These are phyloP conservation scores for Leccinum solheimii DNA, from an alignment of 1,284 basidiomycete species.

Conservation along the genomic window DNA sequence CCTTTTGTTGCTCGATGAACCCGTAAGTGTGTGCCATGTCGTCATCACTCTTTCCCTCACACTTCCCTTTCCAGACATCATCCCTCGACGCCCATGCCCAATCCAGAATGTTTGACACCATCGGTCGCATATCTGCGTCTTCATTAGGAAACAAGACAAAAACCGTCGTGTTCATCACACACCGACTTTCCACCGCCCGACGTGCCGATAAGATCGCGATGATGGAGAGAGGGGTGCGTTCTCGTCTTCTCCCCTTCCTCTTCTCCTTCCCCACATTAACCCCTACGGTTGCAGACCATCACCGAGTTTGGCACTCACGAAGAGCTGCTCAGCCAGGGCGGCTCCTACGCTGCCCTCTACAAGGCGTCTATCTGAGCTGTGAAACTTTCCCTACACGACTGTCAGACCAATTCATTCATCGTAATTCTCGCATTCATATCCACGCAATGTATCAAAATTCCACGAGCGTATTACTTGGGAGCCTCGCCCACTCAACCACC, in stretches of 20 bases:
- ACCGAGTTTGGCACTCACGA: constrained; percentile 79
- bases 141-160: constrained; percentile 57
- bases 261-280: constrained; percentile 19
- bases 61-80: constrained; percentile 55
- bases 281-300: constrained; percentile 53
- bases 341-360: constrained; percentile 71
- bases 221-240: constrained; percentile 75
- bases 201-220: constrained; percentile 82
- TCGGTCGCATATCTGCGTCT: constrained; percentile 59
- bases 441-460: constrained; percentile 30
- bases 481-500: constrained; percentile 22
- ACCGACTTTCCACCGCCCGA: constrained; percentile 76
- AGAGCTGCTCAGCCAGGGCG: constrained; percentile 62
- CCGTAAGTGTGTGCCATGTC: constrained; percentile 45
- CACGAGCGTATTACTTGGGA: constrained; percentile 19
- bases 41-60: constrained; percentile 7
- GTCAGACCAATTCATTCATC: constrained; percentile 5
- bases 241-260: constrained; percentile 27
- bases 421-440: constrained; percentile 25
- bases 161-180: constrained; percentile 83
- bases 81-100: constrained; percentile 81
- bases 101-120: constrained; percentile 72
- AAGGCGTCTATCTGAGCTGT: constrained; percentile 59
- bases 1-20: constrained; percentile 79
- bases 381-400: constrained; percentile 6